Conservation (phyloP, 192 early-diverging fungal genomes). For the Backusella morwellensis region DNA sequence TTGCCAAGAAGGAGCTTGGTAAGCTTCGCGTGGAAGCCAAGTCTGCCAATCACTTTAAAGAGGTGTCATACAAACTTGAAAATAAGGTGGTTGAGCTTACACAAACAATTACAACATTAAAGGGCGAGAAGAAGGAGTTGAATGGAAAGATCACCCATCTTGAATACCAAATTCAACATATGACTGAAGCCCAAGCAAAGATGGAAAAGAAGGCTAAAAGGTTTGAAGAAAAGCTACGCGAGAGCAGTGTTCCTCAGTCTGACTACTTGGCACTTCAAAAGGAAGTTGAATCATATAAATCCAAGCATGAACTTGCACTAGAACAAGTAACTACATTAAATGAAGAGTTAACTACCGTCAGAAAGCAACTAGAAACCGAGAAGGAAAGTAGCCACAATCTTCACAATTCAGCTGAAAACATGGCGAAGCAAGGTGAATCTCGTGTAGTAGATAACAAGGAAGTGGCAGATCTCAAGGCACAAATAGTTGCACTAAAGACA, state of each 20-base stretch:
- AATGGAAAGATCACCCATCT: slow-evolving; percentile 55
- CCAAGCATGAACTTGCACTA: slow-evolving; percentile 54
- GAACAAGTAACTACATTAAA: slow-evolving; percentile 59
- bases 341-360: slow-evolving; percentile 57
- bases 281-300: slow-evolving; percentile 55
- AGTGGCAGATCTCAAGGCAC: slow-evolving; percentile 65
- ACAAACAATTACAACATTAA: slow-evolving; percentile 64
- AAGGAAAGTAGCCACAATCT: slow-evolving; percentile 71
- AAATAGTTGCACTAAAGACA: slow-evolving; percentile 73
- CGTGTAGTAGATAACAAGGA: slow-evolving; percentile 42
- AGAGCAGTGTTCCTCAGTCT: slow-evolving; percentile 42
- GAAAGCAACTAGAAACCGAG: slow-evolving; percentile 43
- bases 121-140: slow-evolving; percentile 68
- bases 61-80: slow-evolving; percentile 92
- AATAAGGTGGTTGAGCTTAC: slow-evolving; percentile 97
- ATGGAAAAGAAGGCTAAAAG: slow-evolving; percentile 57
- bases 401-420: slow-evolving; percentile 43
- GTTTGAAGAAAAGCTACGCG: slow-evolving; percentile 43
- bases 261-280: slow-evolving; percentile 56
- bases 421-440: slow-evolving; percentile 49
- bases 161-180: slow-evolving; percentile 61
- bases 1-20: slow-evolving; percentile 68
- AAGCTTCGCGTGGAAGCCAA: slow-evolving; percentile 78
- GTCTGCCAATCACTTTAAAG: slow-evolving; percentile 89
- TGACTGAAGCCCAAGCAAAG: slow-evolving; percentile 73